Percentiles rank a stretch among this genome's conserved stretches.
These are phyloP conservation scores for Sordariomycetes sp. DNA, from an alignment of 2,329 filamentous ascomycete genomes.

Conservation along the genomic window DNA sequence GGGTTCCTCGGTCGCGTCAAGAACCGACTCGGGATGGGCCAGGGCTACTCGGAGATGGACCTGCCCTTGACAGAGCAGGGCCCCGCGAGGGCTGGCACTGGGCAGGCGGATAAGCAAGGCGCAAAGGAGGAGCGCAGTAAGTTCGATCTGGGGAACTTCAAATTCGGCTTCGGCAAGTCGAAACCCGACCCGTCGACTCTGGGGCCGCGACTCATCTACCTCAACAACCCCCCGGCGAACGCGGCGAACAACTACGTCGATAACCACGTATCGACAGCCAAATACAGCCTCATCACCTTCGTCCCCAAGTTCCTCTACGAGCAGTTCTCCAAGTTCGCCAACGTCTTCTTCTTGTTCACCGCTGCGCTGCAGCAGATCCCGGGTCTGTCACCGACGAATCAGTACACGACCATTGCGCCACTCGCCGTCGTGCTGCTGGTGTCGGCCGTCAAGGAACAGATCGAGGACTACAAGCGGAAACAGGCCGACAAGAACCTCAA, in stretches of 20 bases:
- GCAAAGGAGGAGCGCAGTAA: constrained; percentile 36
- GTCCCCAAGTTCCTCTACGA: constrained; percentile 95
- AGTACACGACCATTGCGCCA: constrained; percentile 94
- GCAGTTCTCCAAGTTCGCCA: constrained; percentile 98
- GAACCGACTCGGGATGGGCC: constrained; percentile 79
- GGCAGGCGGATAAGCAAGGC: constrained; percentile 23
- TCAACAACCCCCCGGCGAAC: constrained; percentile 95
- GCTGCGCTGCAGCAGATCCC: constrained; percentile 92
- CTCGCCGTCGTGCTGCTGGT: constrained; percentile 80
- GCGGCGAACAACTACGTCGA: constrained; percentile 80
- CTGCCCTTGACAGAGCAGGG: constrained; percentile 76
- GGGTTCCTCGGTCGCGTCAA: constrained; percentile 81
- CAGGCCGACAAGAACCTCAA: constrained; percentile 81
- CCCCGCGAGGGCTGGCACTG: constrained; percentile 28
- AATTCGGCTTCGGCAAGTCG: constrained; percentile 77
- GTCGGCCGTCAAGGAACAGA: constrained; percentile 88
- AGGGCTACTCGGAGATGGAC: constrained; percentile 96
- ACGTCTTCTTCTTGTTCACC: constrained; percentile 98
- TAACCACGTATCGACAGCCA: constrained; percentile 95
- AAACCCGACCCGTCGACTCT: constrained; percentile 85
- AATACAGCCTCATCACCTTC: constrained; percentile 92
- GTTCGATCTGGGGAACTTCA: constrained; percentile 69
- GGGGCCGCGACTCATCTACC: constrained; percentile 82
- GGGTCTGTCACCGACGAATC: constrained; percentile 86
- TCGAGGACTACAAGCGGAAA: constrained; percentile 88